Percentiles rank a stretch among this genome's conserved stretches.
Conservation (phyloP, 139 green algal species). For the Coelastrella sp. region DNA sequence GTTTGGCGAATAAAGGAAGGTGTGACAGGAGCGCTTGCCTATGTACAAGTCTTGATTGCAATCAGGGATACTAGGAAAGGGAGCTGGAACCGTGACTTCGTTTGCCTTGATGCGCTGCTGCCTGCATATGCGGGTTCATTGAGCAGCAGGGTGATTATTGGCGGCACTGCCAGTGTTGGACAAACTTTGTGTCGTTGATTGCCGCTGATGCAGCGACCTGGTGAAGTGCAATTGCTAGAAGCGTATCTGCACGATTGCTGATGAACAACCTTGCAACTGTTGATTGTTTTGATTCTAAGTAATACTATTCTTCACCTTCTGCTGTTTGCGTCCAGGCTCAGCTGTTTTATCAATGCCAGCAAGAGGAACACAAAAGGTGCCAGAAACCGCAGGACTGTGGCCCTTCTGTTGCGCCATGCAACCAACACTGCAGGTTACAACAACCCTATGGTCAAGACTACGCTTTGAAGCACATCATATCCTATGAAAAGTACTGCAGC, state of each 20-base stretch:
- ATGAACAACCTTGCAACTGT: neutral
- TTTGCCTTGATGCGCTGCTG: conserved; percentile 16
- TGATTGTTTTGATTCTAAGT: no score
- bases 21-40: conserved; percentile 64
- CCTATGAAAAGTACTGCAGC: neutral
- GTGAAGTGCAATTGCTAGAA: no score
- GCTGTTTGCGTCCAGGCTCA: conserved; percentile 63
- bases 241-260: no score
- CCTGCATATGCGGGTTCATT: no score
- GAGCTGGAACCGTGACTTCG: neutral
- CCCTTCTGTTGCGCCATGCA: conserved; percentile 76
- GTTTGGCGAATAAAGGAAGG: conserved; percentile 79
- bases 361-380: conserved; percentile 92
- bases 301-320: conserved; percentile 48
- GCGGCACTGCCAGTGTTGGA: no score
- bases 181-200: no score
- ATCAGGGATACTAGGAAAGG: conserved; percentile 60
- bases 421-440: conserved; percentile 57
- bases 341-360: conserved; percentile 81
- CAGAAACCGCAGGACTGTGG: conserved; percentile 79
- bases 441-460: neutral
- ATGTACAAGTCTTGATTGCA: conserved; percentile 80
- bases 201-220: no score
- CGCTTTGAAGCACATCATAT: neutral
- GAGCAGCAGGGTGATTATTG: no score